Conservation (phyloP, 2,329 filamentous ascomycete species). For the Lojkania enalia region DNA sequence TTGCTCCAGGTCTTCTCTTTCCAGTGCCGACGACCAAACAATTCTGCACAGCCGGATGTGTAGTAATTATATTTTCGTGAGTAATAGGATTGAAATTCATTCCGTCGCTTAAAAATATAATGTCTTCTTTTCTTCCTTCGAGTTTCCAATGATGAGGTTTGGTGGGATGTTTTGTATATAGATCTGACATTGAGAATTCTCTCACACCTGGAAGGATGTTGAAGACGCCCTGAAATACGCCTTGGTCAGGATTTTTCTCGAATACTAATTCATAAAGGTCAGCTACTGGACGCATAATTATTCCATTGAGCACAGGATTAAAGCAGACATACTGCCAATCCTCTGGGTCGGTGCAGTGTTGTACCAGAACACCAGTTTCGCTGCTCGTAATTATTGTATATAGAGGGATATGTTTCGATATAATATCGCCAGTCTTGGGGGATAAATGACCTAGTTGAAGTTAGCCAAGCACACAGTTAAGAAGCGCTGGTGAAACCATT, state of each 20-base stretch:
- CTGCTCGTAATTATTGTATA: slow-evolving; percentile 23
- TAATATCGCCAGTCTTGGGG: slow-evolving; percentile 18
- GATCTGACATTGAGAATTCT: slow-evolving; percentile 27
- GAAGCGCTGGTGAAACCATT: not conserved
- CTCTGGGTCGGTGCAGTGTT: slow-evolving; percentile 26
- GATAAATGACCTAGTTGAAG: slow-evolving; percentile 19
- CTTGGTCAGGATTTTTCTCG: slow-evolving; percentile 14
- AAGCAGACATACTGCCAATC: slow-evolving; percentile 32
- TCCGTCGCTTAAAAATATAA: slow-evolving; percentile 24
- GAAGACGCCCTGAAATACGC: slow-evolving; percentile 25
- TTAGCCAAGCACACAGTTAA: slow-evolving; percentile 9
- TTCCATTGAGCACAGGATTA: slow-evolving; percentile 23
- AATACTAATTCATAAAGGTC: slow-evolving; percentile 28
- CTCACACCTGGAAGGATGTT: slow-evolving; percentile 19
- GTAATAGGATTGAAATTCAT: slow-evolving; percentile 27
- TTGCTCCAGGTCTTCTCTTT: slow-evolving; percentile 32
- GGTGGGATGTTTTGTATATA: slow-evolving; percentile 29
- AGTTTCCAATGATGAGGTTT: slow-evolving; percentile 33
- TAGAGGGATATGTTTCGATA: slow-evolving; percentile 22
- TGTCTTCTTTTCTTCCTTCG: slow-evolving; percentile 26
- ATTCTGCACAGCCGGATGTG: slow-evolving; percentile 34
- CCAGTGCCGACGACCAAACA: slow-evolving; percentile 39
- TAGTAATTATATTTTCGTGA: slow-evolving; percentile 28
- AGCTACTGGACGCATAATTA: slow-evolving; percentile 26
- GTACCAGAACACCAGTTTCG: slow-evolving; percentile 21